Percentiles rank a stretch among this genome's conserved stretches.
Evolutionary conservation across 345 rosid species (phyloP).

Genomic region (Mallotus nudiflorus): DNA sequence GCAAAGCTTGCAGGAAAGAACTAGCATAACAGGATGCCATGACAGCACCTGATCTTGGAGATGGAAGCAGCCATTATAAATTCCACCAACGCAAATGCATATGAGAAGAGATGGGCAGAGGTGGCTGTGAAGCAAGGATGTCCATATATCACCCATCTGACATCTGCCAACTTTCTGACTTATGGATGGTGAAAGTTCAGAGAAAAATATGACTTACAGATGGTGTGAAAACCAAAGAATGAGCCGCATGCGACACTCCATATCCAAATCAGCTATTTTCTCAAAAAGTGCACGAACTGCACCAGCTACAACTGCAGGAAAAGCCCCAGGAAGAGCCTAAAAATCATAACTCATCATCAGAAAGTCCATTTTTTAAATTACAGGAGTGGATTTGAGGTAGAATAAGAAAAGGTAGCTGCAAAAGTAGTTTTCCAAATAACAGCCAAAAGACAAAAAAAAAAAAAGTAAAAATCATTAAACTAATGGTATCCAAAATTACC

Average conservation of each 20-base stretch:
- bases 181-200: not conserved
- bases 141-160: not conserved
- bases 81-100: too few species aligned
- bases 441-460: not conserved
- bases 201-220: conserved; percentile 54
- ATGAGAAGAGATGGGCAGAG: too few species aligned
- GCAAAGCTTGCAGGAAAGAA: not conserved
- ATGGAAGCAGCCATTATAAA: too few species aligned
- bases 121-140: not conserved
- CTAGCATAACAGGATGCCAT: too few species aligned
- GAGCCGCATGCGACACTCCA: conserved; percentile 90
- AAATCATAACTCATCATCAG: conserved; percentile 32
- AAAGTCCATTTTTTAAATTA: not conserved
- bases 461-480: not conserved
- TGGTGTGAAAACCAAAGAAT: conserved; percentile 99
- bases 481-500: conserved; percentile 50
- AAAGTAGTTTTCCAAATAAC: not conserved
- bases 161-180: not conserved
- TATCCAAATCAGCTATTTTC: conserved; percentile 85
- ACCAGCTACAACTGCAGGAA: conserved; percentile 99
- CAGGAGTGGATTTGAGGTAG: too few species aligned
- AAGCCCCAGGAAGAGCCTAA: conserved; percentile 99
- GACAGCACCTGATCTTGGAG: too few species aligned
- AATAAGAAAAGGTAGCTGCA: too few species aligned
- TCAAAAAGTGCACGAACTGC: conserved; percentile 98